phyloP scores from a whole-genome alignment of 1,284 basidiomycete species.

The Termitomyces sp. region DNA sequence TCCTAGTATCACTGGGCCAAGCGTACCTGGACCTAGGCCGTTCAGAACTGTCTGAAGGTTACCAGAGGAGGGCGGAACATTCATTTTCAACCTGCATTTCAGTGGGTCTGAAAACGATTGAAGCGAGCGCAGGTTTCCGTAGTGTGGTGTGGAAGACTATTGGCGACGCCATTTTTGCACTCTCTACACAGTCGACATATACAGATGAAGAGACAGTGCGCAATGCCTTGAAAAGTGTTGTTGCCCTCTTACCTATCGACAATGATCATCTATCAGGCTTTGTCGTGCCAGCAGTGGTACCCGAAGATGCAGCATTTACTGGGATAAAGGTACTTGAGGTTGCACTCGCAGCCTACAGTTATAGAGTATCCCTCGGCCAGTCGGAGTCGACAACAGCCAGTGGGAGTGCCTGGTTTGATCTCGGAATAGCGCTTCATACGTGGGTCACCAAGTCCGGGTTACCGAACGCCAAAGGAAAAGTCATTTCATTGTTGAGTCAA shows the following conservation, averaged over 20 bases:
- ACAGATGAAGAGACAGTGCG: conserved; percentile 35
- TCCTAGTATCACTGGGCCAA: conserved; percentile 72
- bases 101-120: conserved; percentile 52
- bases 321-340: conserved; percentile 44
- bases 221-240: conserved; percentile 30
- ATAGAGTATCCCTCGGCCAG: conserved; percentile 66
- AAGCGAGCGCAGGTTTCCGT: conserved; percentile 57
- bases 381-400: conserved; percentile 47
- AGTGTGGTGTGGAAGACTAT: conserved; percentile 83
- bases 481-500: conserved; percentile 62
- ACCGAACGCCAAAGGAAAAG: conserved; percentile 41
- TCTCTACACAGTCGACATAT: conserved; percentile 48
- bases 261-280: conserved; percentile 38
- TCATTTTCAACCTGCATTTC: conserved; percentile 63
- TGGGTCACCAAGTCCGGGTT: conserved; percentile 37
- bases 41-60: conserved; percentile 63
- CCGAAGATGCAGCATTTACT: conserved; percentile 24
- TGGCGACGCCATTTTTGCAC: conserved; percentile 71
- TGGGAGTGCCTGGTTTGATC: conserved; percentile 74
- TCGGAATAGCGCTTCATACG: conserved; percentile 63
- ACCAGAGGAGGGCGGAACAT: conserved; percentile 67
- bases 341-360: conserved; percentile 69
- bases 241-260: conserved; percentile 34
- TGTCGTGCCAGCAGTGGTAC: conserved; percentile 30
- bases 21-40: conserved; percentile 72